A percentile compares a stretch with the other conserved stretches of the same genome.
Evolutionary conservation across 169 alveolate genomes (phyloP).

Genomic region (Plasmodium gaboni): DNA sequence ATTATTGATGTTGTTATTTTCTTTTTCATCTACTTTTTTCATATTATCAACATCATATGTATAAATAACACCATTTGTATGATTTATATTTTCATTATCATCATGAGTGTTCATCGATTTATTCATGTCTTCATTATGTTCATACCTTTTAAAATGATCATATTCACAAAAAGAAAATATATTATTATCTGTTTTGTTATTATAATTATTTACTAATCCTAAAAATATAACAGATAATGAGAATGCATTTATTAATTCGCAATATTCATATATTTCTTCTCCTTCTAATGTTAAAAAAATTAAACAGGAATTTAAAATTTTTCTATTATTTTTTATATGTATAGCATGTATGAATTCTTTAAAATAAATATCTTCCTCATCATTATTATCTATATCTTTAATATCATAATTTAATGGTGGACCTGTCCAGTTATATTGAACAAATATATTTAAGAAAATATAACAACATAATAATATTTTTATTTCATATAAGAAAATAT

Average conservation of each 20-base stretch:
- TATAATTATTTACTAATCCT: constrained; percentile 43
- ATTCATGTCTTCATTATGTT: neutral
- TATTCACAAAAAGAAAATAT: constrained; percentile 16
- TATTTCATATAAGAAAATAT: constrained; percentile 28
- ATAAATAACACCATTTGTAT: neutral
- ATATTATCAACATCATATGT: neutral
- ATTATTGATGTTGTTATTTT: neutral
- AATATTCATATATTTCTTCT: constrained; percentile 49
- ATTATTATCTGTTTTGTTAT: neutral
- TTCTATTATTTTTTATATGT: constrained; percentile 10
- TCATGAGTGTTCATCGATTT: neutral
- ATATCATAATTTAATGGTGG: constrained; percentile 30
- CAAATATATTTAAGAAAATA: constrained; percentile 59
- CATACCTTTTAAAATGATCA: neutral
- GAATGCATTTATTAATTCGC: constrained; percentile 34
- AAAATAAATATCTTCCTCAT: constrained; percentile 22
- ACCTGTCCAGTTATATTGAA: constrained; percentile 75
- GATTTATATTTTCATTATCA: neutral
- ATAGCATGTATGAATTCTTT: constrained; percentile 28
- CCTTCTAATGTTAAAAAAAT: constrained; percentile 62
- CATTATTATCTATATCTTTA: neutral
- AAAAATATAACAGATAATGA: constrained; percentile 38
- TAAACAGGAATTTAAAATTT: constrained; percentile 55
- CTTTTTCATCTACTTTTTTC: neutral
- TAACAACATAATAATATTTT: constrained; percentile 55